Evolutionary conservation across 768 basidiomycete species (phyloP).

Genomic region (Artomyces pyxidatus): DNA sequence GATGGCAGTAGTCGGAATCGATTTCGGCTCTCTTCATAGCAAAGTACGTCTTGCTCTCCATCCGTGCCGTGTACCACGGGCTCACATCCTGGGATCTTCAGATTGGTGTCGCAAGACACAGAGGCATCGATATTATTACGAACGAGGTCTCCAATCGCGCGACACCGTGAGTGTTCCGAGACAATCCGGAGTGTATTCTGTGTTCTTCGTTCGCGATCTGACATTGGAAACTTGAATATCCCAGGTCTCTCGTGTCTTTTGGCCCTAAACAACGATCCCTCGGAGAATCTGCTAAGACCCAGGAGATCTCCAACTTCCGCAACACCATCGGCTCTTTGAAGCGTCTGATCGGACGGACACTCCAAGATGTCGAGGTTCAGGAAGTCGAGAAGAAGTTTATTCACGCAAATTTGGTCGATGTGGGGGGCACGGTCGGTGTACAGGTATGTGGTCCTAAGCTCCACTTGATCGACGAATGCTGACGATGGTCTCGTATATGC

Average conservation of each 20-base stretch:
- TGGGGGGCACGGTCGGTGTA: conserved; percentile 72
- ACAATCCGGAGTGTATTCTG: too few relatives aligned
- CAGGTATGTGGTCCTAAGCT: conserved; percentile 49
- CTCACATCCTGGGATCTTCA: conserved; percentile 24
- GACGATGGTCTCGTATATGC: too few relatives aligned
- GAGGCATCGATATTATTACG: conserved; percentile 96
- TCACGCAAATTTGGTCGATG: conserved; percentile 81
- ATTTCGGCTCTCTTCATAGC: conserved; percentile 85
- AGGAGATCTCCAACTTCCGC: conserved; percentile 96
- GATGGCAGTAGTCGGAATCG: conserved; percentile 94
- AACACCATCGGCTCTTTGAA: conserved; percentile 95
- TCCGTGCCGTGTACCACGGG: background rate
- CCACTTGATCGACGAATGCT: conserved; percentile 10
- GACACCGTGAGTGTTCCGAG: conserved; percentile 75
- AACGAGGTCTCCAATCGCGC: conserved; percentile 97
- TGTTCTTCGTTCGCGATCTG: background rate
- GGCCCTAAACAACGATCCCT: conserved; percentile 85
- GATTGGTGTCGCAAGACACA: conserved; percentile 93
- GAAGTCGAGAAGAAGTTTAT: conserved; percentile 87
- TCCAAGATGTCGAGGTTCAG: conserved; percentile 74
- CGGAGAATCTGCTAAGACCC: conserved; percentile 94
- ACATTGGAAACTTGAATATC: too few relatives aligned
- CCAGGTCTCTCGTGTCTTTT: conserved; percentile 90
- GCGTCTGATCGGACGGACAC: conserved; percentile 76
- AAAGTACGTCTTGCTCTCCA: conserved; percentile 45